phyloP scores from a whole-genome alignment of 352 stramenopile genomes.

The Globisporangium polare region DNA sequence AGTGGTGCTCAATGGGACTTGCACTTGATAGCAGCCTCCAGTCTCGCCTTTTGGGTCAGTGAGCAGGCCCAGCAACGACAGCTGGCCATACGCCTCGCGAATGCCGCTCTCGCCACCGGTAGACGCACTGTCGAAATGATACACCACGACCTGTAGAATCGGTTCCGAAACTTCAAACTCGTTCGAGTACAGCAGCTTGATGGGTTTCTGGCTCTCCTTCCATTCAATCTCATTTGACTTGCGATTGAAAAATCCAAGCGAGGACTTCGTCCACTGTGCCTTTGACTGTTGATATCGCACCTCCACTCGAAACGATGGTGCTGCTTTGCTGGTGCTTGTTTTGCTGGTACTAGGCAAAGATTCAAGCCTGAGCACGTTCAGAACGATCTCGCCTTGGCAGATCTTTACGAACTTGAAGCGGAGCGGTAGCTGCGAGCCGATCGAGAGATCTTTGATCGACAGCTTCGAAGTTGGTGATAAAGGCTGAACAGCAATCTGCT shows the following conservation, averaged over 20 bases:
- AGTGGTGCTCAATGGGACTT: constrained; percentile 12
- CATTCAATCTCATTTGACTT: constrained; percentile 15
- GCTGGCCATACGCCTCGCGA: constrained; percentile 20
- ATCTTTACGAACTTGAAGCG: constrained; percentile 11
- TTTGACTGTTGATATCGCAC: constrained; percentile 7
- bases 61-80: constrained; percentile 19
- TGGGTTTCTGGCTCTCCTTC: constrained; percentile 3
- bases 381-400: constrained; percentile 1
- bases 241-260: neutral
- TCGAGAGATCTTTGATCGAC: neutral
- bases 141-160: constrained; percentile 27
- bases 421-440: neutral
- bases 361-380: constrained; percentile 5
- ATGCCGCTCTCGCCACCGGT: constrained; percentile 17
- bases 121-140: constrained; percentile 11
- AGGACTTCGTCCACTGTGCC: constrained; percentile 5
- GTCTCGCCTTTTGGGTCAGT: constrained; percentile 7
- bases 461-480: neutral
- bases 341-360: neutral
- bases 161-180: constrained; percentile 20
- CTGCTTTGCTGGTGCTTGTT: neutral
- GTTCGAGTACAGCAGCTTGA: constrained; percentile 29
- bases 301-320: constrained; percentile 6
- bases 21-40: neutral
- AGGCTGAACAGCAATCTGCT: neutral